These are phyloP conservation scores for Zelopaecilomyces penicillatus DNA, from an alignment of 2,329 filamentous ascomycete genomes.

Conservation along the genomic window DNA sequence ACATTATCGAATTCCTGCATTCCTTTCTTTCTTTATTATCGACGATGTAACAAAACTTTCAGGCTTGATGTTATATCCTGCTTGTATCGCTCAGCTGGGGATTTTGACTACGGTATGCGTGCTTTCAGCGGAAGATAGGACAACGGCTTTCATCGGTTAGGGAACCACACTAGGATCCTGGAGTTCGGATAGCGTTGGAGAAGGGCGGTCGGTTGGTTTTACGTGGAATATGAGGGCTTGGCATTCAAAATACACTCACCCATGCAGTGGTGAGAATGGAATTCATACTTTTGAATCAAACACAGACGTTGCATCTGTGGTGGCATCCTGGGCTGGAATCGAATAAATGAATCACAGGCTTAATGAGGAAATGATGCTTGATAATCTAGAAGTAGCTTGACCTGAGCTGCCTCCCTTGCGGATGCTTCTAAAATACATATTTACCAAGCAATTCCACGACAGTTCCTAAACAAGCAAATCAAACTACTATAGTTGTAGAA, in stretches of 20 bases:
- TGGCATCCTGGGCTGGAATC: background rate
- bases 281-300: slow-evolving; percentile 4
- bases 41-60: slow-evolving; percentile 22
- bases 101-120: background rate
- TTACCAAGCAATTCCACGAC: too few relatives aligned
- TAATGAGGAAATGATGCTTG: slow-evolving; percentile 2
- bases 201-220: slow-evolving; percentile 9
- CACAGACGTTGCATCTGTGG: slow-evolving; percentile 1
- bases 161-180: slow-evolving; percentile 7
- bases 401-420: background rate
- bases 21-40: slow-evolving; percentile 2
- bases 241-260: background rate
- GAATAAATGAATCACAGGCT: background rate
- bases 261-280: slow-evolving; percentile 1
- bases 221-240: slow-evolving; percentile 12
- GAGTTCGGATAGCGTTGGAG: slow-evolving; percentile 17
- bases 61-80: slow-evolving; percentile 6
- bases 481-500: too few relatives aligned
- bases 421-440: too few relatives aligned
- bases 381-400: background rate
- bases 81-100: background rate
- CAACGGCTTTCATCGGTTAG: slow-evolving; percentile 9
- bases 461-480: too few relatives aligned
- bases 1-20: background rate
- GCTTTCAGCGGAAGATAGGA: slow-evolving; percentile 11